These are phyloP conservation scores for Tieghemiomyces parasiticus DNA, from an alignment of 192 early-diverging fungal species.

Conservation along the genomic window DNA sequence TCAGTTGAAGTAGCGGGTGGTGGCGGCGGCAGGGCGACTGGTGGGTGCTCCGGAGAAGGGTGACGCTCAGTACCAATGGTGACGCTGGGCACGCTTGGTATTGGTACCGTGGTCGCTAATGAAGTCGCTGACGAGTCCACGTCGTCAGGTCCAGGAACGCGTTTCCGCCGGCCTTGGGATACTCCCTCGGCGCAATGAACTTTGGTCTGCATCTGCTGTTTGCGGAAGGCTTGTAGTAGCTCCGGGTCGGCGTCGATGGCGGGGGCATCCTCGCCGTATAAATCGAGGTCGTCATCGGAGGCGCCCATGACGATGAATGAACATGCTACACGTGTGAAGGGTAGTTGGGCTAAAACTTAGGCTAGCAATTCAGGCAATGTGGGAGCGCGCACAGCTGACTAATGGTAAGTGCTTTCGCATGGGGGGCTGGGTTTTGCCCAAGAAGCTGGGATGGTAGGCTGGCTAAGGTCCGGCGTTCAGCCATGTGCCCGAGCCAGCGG, in stretches of 20 bases:
- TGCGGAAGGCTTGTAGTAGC: constrained; percentile 18
- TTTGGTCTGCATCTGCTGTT: constrained; percentile 12
- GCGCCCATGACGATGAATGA: too few relatives aligned
- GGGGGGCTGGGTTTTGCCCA: neutral
- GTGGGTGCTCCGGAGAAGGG: neutral
- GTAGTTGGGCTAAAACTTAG: neutral
- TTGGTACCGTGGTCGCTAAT: neutral
- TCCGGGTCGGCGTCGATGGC: constrained; percentile 21
- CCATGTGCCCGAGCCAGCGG: neutral
- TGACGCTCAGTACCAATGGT: too few relatives aligned
- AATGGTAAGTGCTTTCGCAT: neutral
- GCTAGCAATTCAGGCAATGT: neutral
- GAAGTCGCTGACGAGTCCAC: neutral
- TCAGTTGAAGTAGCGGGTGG: too few relatives aligned
- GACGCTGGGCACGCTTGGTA: neutral
- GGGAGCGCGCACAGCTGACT: neutral
- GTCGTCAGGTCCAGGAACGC: constrained; percentile 2
- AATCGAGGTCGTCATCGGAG: neutral
- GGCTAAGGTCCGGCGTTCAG: neutral
- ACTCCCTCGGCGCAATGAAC: constrained; percentile 8
- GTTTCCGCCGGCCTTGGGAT: constrained; percentile 5
- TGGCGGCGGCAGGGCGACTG: neutral
- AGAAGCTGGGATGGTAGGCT: neutral
- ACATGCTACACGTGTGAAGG: neutral
- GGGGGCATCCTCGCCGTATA: constrained; percentile 18